Conservation (phyloP, 805 yeast species). For the Candida arabinofermentans region DNA sequence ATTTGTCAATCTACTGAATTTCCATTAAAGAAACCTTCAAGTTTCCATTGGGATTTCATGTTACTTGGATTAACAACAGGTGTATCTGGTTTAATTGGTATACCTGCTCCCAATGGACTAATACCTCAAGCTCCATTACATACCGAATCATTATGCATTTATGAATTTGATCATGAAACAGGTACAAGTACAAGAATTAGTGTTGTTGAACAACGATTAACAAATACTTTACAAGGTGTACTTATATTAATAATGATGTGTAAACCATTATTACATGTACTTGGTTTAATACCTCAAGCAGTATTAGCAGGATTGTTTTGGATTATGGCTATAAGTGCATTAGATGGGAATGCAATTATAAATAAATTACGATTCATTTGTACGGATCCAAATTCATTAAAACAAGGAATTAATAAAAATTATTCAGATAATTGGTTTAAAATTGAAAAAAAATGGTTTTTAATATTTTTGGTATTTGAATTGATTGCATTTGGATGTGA, state of each 20-base stretch:
- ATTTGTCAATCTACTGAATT: constrained; percentile 85
- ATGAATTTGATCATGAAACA: constrained; percentile 34
- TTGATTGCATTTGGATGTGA: constrained; percentile 72
- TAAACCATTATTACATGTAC: constrained; percentile 74
- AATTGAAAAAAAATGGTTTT: constrained; percentile 43
- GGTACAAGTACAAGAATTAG: constrained; percentile 34
- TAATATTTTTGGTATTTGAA: constrained; percentile 54
- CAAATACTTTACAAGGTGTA: constrained; percentile 82
- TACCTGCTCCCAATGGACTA: constrained; percentile 95
- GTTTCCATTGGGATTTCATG: constrained; percentile 91
- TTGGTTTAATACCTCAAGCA: constrained; percentile 87
- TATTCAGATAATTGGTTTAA: constrained; percentile 20
- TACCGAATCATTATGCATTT: constrained; percentile 69
- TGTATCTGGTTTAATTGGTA: constrained; percentile 77
- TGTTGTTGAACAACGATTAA: constrained; percentile 86
- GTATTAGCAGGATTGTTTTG: constrained; percentile 90
- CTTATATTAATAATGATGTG: constrained; percentile 85
- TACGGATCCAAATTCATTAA: constrained; percentile 45
- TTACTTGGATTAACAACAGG: constrained; percentile 85
- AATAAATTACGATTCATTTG: constrained; percentile 58
- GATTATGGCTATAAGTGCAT: constrained; percentile 85
- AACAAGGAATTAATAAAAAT: constrained; percentile 7
- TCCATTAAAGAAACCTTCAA: constrained; percentile 79
- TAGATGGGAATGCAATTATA: constrained; percentile 63
- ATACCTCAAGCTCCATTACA: constrained; percentile 98